phyloP scores from a whole-genome alignment of 108 stramenopile genomes.

The Stephanodiscus triporus region DNA sequence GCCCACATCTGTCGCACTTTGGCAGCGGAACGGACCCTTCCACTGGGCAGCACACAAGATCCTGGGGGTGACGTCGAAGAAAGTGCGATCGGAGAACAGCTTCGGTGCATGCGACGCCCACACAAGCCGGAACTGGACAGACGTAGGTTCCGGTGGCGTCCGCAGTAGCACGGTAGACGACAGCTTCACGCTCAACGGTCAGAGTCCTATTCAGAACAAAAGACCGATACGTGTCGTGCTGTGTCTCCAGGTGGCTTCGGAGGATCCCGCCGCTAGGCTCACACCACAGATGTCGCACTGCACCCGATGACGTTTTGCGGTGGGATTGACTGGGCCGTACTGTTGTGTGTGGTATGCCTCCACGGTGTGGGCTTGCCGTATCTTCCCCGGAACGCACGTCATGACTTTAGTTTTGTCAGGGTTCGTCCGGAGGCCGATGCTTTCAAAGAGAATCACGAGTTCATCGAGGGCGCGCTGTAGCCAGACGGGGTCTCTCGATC shows the following conservation, averaged over 20 bases:
- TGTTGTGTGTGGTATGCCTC: too few relatives aligned
- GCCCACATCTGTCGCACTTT: too few relatives aligned
- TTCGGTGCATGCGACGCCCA: neutral
- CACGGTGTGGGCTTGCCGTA: neutral
- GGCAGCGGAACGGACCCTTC: neutral
- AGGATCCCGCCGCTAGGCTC: neutral
- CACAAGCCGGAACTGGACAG: neutral
- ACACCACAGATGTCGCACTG: neutral
- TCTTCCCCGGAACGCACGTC: neutral
- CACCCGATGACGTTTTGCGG: neutral
- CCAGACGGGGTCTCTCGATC: neutral
- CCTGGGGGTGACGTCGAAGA: constrained; percentile 1
- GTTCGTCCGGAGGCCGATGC: constrained; percentile 15
- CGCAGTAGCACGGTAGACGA: too few relatives aligned
- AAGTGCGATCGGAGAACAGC: constrained; percentile 1
- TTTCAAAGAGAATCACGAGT: neutral
- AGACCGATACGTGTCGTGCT: too few relatives aligned
- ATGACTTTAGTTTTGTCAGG: constrained; percentile 22
- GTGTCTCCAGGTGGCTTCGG: too few relatives aligned
- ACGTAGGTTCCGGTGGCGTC: neutral
- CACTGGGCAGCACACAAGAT: neutral
- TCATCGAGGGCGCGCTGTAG: constrained; percentile 5
- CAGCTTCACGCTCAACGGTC: too few relatives aligned
- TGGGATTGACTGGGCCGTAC: too few relatives aligned
- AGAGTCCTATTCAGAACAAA: too few relatives aligned